phyloP scores from a whole-genome alignment of 306 rosid genomes.

The Dalbergia cochinchinensis region DNA sequence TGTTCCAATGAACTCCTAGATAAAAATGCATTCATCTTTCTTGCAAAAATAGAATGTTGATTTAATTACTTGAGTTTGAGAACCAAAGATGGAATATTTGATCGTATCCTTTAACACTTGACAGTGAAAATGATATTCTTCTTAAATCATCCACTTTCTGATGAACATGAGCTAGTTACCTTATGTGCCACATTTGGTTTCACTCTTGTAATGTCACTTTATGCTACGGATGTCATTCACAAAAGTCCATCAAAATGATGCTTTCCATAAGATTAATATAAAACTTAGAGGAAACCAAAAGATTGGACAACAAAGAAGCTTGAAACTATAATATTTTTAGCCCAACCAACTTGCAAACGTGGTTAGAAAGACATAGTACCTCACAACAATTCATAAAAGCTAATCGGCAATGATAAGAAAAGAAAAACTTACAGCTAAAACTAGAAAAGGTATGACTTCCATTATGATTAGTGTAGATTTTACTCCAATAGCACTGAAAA shows the following conservation, averaged over 20 bases:
- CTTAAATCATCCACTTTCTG: not conserved
- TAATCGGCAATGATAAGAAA: constrained; percentile 19
- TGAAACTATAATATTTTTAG: not conserved
- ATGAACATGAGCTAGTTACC: not conserved
- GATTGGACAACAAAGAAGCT: constrained; percentile 30
- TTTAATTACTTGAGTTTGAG: not conserved
- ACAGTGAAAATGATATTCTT: not conserved
- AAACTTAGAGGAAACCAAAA: not conserved
- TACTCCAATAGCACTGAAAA: constrained; percentile 93
- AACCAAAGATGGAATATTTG: not conserved
- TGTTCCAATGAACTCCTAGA: not conserved
- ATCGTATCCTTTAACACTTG: not conserved
- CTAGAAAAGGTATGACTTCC: constrained; percentile 98
- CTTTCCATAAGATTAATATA: constrained; percentile 6
- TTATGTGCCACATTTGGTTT: not conserved
- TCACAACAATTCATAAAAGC: constrained; percentile 31
- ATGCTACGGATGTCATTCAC: not conserved
- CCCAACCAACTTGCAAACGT: not conserved
- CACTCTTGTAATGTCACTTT: constrained; percentile 23
- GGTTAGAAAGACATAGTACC: not conserved
- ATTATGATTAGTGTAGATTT: constrained; percentile 94
- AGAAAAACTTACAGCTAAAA: constrained; percentile 85
- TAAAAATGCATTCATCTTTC: not conserved
- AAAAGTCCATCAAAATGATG: not conserved
- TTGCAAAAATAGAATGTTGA: not conserved